Base-by-base conservation (phyloP, 2,329 filamentous ascomycete species). In the Parascedosporium putredinis region DNA sequence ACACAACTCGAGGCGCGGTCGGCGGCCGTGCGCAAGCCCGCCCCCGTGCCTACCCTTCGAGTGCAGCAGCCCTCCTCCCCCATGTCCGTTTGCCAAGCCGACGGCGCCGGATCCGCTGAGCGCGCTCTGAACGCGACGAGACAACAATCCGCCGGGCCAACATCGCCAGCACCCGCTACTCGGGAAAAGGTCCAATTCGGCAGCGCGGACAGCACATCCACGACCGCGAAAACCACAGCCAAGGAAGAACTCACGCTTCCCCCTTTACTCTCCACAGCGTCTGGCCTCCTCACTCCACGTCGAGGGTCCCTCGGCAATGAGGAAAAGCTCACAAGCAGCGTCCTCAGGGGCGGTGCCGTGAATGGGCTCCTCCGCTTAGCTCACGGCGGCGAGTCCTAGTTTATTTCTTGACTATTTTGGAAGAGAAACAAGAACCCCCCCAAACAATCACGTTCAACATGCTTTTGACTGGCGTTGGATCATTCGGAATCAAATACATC, bases 1-100 rank as follows among this genome's bases (percentile, higher is more conserved):
- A 71, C 80, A 50, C 66, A 77, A 43, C 70, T 88, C 18, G 69
- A 80, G 57, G 60, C 69, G 45, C 63, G 66, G n/a, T 46, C 44
- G 12, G 12, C 33, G 16, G 18, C 18, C 2, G 18, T 5, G 25
- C 64, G 7, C 55, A 55, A 16, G 45, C 46, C 44, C 40, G 5
- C 53, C 56, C 44, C 22, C 16, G 24, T 57, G 16, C 56, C 58
- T 18, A 54, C 45, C 29, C 52, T 56, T 16, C 50, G 18, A 10
- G 49, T 52, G 10, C 38, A 43, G 27, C 18, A 29, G 10, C 47
- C 47, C 16, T 48, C 54, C 50, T 55, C 55, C 47, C 55, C 43
- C 52, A 58, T 18, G 49, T 22, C 9, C 12, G 18, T 20, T 20
- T 42, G 16, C 18, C 38, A 42, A 42, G 20, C 18, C 10, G 16